Conservation (phyloP, 768 basidiomycete genomes). For the Phlegmacium glaucopus region DNA sequence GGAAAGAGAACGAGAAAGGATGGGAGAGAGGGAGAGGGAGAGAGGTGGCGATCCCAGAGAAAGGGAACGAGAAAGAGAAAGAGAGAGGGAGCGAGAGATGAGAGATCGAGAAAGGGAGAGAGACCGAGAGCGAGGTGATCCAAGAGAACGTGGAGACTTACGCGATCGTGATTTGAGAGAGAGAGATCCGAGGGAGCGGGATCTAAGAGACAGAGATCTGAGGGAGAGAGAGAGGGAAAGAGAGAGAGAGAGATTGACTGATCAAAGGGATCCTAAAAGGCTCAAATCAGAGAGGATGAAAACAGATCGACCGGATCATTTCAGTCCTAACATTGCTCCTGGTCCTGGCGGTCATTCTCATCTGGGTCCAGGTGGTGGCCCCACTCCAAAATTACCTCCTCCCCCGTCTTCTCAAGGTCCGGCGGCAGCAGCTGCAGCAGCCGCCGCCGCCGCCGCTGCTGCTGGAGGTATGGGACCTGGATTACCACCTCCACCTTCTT, state of each 20-base stretch:
- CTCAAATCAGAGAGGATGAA: constrained; percentile 46
- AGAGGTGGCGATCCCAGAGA: constrained; percentile 9
- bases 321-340: not conserved
- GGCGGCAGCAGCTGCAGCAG: constrained; percentile 25
- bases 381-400: constrained; percentile 36
- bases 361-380: constrained; percentile 10
- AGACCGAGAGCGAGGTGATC: constrained; percentile 7
- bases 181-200: constrained; percentile 19
- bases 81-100: constrained; percentile 4
- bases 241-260: constrained; percentile 36
- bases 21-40: constrained; percentile 23
- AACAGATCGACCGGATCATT: constrained; percentile 30
- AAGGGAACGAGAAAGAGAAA: constrained; percentile 17
- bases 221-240: constrained; percentile 19
- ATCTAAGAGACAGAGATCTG: constrained; percentile 25
- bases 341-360: too few relatives aligned
- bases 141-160: too few relatives aligned
- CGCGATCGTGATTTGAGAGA: constrained; percentile 11
- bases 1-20: constrained; percentile 32
- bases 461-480: constrained; percentile 3
- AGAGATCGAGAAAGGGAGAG: constrained; percentile 5
- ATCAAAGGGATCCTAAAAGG: constrained; percentile 58
- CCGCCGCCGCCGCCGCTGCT: not conserved
- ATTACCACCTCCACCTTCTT: constrained; percentile 28
- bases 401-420: constrained; percentile 20